Evolutionary conservation across 2,329 filamentous ascomycete species (phyloP), one percentile per base, ranked within the genome.

Genomic region (Diaporthe nobilis): DNA sequence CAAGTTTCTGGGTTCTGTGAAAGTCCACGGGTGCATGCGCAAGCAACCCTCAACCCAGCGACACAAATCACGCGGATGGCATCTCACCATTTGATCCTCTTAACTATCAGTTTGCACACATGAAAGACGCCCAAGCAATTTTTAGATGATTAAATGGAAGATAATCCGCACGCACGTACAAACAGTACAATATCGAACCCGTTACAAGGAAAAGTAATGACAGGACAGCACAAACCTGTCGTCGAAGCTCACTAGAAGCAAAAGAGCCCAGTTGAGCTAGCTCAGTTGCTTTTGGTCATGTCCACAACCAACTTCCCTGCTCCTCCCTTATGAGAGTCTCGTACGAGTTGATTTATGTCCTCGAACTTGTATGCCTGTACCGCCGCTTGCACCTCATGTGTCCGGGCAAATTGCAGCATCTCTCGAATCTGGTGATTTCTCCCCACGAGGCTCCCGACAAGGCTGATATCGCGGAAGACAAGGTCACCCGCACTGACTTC

Each of bases 341-440:
- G 20, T n/a, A 51, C 63, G 5, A 67, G 63, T 6, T 51, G 44
- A 12, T 51, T 51, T 5, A 67, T 34, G 7, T 37, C 63, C 28
- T 2, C 28, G 28, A 67, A 51, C 7, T 67, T 67, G 44, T 67
- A 67, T 51, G 44, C 31, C 42, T 49, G 42, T 42, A 67, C 63
- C 12, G n/a, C 31, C 6, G 44, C 63, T 34, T 51, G 44, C 31
- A 67, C 63, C 12, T 10, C 44, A 10, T 67, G 20, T 28, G 51
- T 12, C 12, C 17, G 28, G 12, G 22, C 12, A 9, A 67, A 67
- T 17, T 51, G 20, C 3, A 67, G 31, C 63, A 67, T 67, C 42
- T 49, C 63, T 25, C 63, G 42, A n/a, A 67, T 34, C 63, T 67
- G 63, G 31, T 37, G 63, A n/a, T 67, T 67, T 15, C 63, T 49